Conservation (phyloP, 768 basidiomycete species). For the Pleurotus salmoneostramineus region DNA sequence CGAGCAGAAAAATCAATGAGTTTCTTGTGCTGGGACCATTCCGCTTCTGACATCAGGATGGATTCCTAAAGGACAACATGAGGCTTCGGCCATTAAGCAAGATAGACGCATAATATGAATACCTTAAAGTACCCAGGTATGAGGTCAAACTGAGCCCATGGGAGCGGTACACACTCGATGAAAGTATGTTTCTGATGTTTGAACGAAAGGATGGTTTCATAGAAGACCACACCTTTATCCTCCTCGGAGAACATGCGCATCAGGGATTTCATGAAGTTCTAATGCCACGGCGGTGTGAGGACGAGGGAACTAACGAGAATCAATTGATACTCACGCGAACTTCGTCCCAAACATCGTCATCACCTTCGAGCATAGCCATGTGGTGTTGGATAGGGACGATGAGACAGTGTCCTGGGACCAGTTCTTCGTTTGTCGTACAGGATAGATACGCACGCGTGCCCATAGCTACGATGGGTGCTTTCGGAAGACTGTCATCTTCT, state of each 20-base stretch:
- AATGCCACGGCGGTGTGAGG: conserved; percentile 3
- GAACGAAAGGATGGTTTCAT: conserved; percentile 86
- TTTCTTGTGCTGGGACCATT: conserved; percentile 99
- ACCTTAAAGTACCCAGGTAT: conserved; percentile 95
- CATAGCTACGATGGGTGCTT: conserved; percentile 84
- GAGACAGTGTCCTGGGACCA: conserved; percentile 89
- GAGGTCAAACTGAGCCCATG: conserved; percentile 83
- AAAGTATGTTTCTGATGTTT: conserved; percentile 88
- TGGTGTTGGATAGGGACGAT: conserved; percentile 97
- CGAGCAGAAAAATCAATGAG: conserved; percentile 89
- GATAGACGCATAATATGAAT: conserved; percentile 13
- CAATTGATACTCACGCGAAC: conserved; percentile 58
- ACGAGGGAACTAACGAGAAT: not conserved
- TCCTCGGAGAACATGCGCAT: conserved; percentile 94
- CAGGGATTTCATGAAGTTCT: conserved; percentile 88
- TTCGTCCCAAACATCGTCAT: conserved; percentile 99
- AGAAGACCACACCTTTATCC: conserved; percentile 93
- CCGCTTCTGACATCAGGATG: conserved; percentile 86
- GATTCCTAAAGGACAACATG: conserved; percentile 63
- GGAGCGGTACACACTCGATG: conserved; percentile 92
- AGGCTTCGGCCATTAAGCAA: not conserved
- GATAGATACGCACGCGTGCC: conserved; percentile 91
- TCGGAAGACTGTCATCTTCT: conserved; percentile 89
- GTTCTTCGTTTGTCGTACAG: conserved; percentile 81
- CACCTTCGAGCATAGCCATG: conserved; percentile 85